A percentile compares a stretch with the other conserved stretches of the same genome.
phyloP scores from a whole-genome alignment of 2,329 filamentous ascomycete genomes.

The Blastomyces emzantsi region DNA sequence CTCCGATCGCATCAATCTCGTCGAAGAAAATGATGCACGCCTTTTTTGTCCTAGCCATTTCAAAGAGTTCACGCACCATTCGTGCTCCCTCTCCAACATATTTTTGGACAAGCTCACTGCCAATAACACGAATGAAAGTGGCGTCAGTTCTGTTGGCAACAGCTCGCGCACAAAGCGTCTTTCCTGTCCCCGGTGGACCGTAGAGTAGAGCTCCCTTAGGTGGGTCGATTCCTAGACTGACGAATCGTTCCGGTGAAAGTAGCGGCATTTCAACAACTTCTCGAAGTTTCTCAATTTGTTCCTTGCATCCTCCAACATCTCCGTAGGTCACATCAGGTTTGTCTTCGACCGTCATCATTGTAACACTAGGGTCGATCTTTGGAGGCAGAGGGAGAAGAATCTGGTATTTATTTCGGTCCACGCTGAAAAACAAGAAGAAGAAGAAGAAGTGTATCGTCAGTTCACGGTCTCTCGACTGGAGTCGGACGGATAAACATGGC shows the following conservation, averaged over 20 bases:
- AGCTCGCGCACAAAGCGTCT: slow-evolving; percentile 93
- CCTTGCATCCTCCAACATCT: slow-evolving; percentile 97
- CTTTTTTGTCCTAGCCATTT: slow-evolving; percentile 99
- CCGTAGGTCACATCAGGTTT: slow-evolving; percentile 99
- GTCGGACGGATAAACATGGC: slow-evolving; percentile 16
- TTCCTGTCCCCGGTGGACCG: slow-evolving; percentile 95
- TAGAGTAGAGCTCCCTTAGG: slow-evolving; percentile 96
- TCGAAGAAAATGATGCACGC: slow-evolving; percentile 99
- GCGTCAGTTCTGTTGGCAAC: slow-evolving; percentile 97
- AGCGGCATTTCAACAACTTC: slow-evolving; percentile 99
- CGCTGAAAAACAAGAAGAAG: slow-evolving; percentile 37
- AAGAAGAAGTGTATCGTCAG: slow-evolving; percentile 10
- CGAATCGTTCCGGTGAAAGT: slow-evolving; percentile 91
- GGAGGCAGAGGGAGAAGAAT: slow-evolving; percentile 92
- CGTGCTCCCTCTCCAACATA: slow-evolving; percentile 97
- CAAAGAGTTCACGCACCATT: slow-evolving; percentile 97
- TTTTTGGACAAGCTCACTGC: slow-evolving; percentile 95
- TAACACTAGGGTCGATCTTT: slow-evolving; percentile 98
- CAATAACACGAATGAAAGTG: slow-evolving; percentile 97
- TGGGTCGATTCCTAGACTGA: slow-evolving; percentile 97
- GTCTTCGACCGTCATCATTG: slow-evolving; percentile 99
- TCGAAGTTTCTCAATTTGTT: slow-evolving; percentile 97
- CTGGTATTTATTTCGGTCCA: slow-evolving; percentile 98
- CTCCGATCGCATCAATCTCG: slow-evolving; percentile 93
- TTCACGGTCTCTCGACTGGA: background rate